These are phyloP conservation scores for Erysimum cheiri DNA, from an alignment of 441 rosid genomes.

Conservation along the genomic window DNA sequence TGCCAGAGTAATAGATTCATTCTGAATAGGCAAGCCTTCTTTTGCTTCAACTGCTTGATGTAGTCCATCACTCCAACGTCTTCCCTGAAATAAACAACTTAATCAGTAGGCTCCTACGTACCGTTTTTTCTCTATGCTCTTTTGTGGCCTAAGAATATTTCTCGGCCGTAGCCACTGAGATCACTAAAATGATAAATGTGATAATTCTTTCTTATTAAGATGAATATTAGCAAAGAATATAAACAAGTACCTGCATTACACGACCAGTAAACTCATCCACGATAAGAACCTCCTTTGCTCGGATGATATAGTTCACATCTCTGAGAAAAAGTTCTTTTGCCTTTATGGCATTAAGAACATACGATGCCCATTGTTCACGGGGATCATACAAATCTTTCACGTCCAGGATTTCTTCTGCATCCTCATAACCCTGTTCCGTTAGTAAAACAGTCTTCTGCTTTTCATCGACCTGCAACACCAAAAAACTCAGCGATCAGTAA, in stretches of 20 bases:
- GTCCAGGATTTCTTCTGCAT: conserved; percentile 88
- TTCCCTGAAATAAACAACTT: conserved; percentile 60
- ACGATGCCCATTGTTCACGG: conserved; percentile 96
- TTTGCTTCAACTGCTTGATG: conserved; percentile 99
- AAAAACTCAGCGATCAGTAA: conserved; percentile 12
- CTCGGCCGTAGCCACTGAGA: conserved; percentile 14
- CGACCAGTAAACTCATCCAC: conserved; percentile 99
- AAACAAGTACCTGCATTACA: conserved; percentile 84
- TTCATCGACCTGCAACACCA: conserved; percentile 83
- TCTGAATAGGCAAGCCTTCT: conserved; percentile 95
- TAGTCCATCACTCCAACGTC: conserved; percentile 99
- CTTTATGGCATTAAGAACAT: conserved; percentile 88
- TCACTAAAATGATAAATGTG: not conserved
- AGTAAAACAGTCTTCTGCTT: conserved; percentile 93
- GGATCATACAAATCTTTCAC: conserved; percentile 98
- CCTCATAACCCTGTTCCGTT: conserved; percentile 97
- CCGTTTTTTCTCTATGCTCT: not conserved
- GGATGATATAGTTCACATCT: conserved; percentile 93
- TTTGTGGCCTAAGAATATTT: conserved; percentile 2
- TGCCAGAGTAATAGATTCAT: conserved; percentile 93
- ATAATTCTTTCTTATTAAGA: not conserved
- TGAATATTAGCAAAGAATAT: conserved; percentile 24
- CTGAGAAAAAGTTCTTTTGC: conserved; percentile 93
- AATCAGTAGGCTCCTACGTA: conserved; percentile 26
- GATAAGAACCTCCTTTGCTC: conserved; percentile 93